Conservation (phyloP, 108 stramenopile genomes). For the Pseudonitzschia multistriata region DNA sequence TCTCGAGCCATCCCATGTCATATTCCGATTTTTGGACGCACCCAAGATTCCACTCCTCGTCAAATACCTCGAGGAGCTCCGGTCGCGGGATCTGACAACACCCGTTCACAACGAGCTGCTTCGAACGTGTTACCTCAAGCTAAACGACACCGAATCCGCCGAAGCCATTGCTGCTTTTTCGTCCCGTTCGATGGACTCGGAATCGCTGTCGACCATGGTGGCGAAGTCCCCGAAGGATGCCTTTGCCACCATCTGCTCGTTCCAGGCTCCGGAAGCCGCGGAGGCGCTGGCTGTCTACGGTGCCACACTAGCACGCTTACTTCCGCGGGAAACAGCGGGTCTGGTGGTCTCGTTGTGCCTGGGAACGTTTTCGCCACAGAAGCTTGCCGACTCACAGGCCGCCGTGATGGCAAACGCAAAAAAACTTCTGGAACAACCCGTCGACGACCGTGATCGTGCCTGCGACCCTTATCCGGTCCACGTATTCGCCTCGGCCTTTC, state of each 20-base stretch:
- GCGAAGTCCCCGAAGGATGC: slow-evolving; percentile 77
- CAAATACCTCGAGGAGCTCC: slow-evolving; percentile 84
- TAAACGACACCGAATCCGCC: slow-evolving; percentile 74
- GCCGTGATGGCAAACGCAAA: slow-evolving; percentile 33
- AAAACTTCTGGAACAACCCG: slow-evolving; percentile 35
- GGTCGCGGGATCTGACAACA: slow-evolving; percentile 55
- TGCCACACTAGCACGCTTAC: slow-evolving; percentile 59
- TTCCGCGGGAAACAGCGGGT: slow-evolving; percentile 81
- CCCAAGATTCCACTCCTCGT: slow-evolving; percentile 85
- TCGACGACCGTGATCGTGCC: slow-evolving; percentile 24
- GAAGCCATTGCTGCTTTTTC: slow-evolving; percentile 63
- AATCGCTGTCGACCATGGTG: slow-evolving; percentile 57
- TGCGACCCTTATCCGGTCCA: slow-evolving; percentile 77
- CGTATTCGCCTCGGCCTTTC: slow-evolving; percentile 74
- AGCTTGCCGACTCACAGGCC: slow-evolving; percentile 53
- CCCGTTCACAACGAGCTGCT: slow-evolving; percentile 76
- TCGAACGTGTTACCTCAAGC: slow-evolving; percentile 79
- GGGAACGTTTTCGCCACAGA: slow-evolving; percentile 70
- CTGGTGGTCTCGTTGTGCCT: slow-evolving; percentile 82
- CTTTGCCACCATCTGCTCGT: slow-evolving; percentile 74
- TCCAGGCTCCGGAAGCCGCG: slow-evolving; percentile 73
- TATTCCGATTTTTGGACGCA: slow-evolving; percentile 90
- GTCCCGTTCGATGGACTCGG: slow-evolving; percentile 41
- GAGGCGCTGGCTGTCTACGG: slow-evolving; percentile 73
- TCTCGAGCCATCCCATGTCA: slow-evolving; percentile 91